Evolutionary conservation across 2,329 filamentous ascomycete genomes (phyloP).

Genomic region (Gnomoniopsis smithogilvyi): DNA sequence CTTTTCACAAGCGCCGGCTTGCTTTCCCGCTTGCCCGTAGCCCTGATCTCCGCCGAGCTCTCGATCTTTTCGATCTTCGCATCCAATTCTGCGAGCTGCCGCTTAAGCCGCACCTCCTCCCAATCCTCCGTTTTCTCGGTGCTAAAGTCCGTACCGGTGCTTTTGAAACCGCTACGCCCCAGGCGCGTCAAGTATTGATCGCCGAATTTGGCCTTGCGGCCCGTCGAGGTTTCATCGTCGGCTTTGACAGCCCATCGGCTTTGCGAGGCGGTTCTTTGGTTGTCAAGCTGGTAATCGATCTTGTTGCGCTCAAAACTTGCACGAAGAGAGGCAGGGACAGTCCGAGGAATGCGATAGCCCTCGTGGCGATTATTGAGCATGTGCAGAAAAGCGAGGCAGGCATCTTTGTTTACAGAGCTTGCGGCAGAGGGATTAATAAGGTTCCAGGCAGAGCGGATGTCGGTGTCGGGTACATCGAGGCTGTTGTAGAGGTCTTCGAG

Average conservation of each 20-base stretch:
- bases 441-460: constrained; percentile 93
- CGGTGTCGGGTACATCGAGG: constrained; percentile 69
- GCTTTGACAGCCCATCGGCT: constrained; percentile 77
- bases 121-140: constrained; percentile 86
- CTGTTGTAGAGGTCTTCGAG: constrained; percentile 83
- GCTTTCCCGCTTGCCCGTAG: constrained; percentile 64
- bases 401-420: constrained; percentile 87
- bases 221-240: constrained; percentile 77
- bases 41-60: constrained; percentile 63
- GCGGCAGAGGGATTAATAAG: constrained; percentile 88
- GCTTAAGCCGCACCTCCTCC: constrained; percentile 94
- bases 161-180: constrained; percentile 77
- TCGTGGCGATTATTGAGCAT: constrained; percentile 96
- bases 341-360: constrained; percentile 88
- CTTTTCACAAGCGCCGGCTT: constrained; percentile 91
- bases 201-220: constrained; percentile 94
- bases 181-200: constrained; percentile 93
- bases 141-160: constrained; percentile 86
- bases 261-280: constrained; percentile 59
- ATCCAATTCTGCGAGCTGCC: constrained; percentile 86
- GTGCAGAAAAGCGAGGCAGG: constrained; percentile 89
- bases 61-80: constrained; percentile 83
- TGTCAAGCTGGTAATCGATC: constrained; percentile 93
- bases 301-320: constrained; percentile 91
- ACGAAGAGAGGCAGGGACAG: constrained; percentile 85